Evolutionary conservation across 306 rosid species (phyloP).

Genomic region (Coriaria nepalensis): DNA sequence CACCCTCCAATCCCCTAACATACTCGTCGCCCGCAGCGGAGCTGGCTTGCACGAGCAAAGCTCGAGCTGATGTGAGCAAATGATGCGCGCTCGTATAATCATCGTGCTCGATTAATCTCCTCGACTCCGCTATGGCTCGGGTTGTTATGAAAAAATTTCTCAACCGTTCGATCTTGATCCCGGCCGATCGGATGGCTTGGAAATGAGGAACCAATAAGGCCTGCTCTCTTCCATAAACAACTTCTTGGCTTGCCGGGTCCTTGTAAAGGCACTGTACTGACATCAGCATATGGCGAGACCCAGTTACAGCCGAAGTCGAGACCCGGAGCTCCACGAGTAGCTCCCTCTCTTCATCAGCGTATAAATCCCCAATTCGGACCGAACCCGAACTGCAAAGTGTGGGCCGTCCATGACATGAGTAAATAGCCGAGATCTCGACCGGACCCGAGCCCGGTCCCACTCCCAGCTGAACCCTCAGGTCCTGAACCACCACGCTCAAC

Average conservation of each 20-base stretch:
- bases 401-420: conserved; percentile 9
- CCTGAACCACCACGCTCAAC: conserved; percentile 28
- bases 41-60: conserved; percentile 28
- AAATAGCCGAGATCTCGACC: conserved; percentile 8
- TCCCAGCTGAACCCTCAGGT: conserved; percentile 19
- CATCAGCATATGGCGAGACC: conserved; percentile 55
- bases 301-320: conserved; percentile 4
- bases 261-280: conserved; percentile 47
- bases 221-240: conserved; percentile 47
- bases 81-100: conserved; percentile 48
- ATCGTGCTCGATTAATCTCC: conserved; percentile 30
- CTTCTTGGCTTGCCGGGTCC: conserved; percentile 45
- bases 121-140: conserved; percentile 50
- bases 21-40: conserved; percentile 23
- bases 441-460: conserved; percentile 7
- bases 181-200: conserved; percentile 13
- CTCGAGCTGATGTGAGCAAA: conserved; percentile 48
- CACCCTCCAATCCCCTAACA: conserved; percentile 38
- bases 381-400: conserved; percentile 14
- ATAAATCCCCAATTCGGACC: conserved; percentile 17
- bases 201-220: conserved; percentile 29
- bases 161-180: conserved; percentile 21
- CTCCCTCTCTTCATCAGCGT: conserved; percentile 19
- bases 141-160: conserved; percentile 41
- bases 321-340: conserved; percentile 16